These are phyloP conservation scores for Ascobolus immersus DNA, from an alignment of 495 filamentous ascomycete species.

Conservation along the genomic window DNA sequence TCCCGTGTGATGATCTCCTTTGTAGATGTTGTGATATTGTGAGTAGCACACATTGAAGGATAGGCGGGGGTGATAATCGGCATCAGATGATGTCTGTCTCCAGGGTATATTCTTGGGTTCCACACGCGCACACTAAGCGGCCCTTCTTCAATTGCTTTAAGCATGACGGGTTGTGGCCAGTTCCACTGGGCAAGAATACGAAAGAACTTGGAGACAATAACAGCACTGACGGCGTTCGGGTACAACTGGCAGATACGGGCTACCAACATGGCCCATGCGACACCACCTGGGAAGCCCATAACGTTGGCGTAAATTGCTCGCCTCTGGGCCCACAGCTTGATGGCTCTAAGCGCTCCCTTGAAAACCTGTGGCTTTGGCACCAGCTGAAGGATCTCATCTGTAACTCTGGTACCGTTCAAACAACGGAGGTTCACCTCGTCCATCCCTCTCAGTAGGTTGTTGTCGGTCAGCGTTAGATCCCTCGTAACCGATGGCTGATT, in stretches of 20 bases:
- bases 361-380: constrained; percentile 80
- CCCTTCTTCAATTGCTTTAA: constrained; percentile 71
- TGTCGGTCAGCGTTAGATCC: constrained; percentile 51
- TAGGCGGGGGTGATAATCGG: constrained; percentile 93
- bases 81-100: constrained; percentile 70
- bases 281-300: constrained; percentile 84
- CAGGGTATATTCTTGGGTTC: constrained; percentile 71
- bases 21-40: constrained; percentile 72
- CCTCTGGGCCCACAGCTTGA: constrained; percentile 89
- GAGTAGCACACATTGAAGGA: constrained; percentile 86
- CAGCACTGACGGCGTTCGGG: constrained; percentile 64
- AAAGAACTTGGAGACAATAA: constrained; percentile 82
- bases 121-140: constrained; percentile 61
- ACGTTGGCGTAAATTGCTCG: constrained; percentile 87
- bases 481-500: constrained; percentile 41
- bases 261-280: constrained; percentile 94
- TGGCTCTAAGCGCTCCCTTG: constrained; percentile 57
- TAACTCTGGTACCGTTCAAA: constrained; percentile 79
- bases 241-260: constrained; percentile 94
- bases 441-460: constrained; percentile 57
- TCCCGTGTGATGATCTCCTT: constrained; percentile 62
- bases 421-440: constrained; percentile 67
- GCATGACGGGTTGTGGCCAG: constrained; percentile 74
- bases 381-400: constrained; percentile 64
- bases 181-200: constrained; percentile 69